A percentile compares a stretch with the other conserved stretches of the same genome.
These are phyloP conservation scores for Phoenix dactylifera DNA, from an alignment of 176 grass and related monocot genomes.

Conservation along the genomic window DNA sequence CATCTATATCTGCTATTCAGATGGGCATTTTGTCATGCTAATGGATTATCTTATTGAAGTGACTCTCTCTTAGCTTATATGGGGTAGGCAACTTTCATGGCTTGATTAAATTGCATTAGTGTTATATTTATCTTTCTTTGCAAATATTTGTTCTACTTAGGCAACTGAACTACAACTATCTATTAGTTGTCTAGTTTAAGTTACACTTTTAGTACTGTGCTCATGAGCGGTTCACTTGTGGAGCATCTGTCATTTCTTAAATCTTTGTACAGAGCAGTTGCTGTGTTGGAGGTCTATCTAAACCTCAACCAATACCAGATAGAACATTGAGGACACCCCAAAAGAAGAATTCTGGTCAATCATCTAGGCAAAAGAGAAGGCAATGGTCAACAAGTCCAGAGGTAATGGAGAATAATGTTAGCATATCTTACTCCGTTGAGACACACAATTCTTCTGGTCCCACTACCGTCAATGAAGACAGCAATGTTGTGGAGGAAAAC, in stretches of 20 bases:
- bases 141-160: not conserved
- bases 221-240: constrained; percentile 1
- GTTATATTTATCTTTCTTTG: not conserved
- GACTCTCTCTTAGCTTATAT: constrained; percentile 35
- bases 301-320: constrained; percentile 25
- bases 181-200: too few species aligned
- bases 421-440: constrained; percentile 49
- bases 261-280: constrained; percentile 57
- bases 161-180: not conserved
- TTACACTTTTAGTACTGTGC: not conserved
- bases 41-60: constrained; percentile 19
- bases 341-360: constrained; percentile 21
- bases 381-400: constrained; percentile 30
- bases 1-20: not conserved
- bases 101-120: not conserved
- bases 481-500: constrained; percentile 28
- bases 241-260: constrained; percentile 9
- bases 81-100: constrained; percentile 40
- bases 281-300: constrained; percentile 54
- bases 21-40: constrained; percentile 7
- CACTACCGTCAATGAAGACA: constrained; percentile 28
- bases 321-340: constrained; percentile 22
- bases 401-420: constrained; percentile 56
- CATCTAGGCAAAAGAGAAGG: constrained; percentile 26
- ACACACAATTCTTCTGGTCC: constrained; percentile 43